A percentile compares a stretch with the other conserved stretches of the same genome.
These are phyloP conservation scores for peach (Prunus persica) DNA, from an alignment of 306 rosid genomes.

Conservation along the genomic window Prunus_persica_NCBIv2 NC_034013.1:13961001-13961500, in stretches of 20 bases:
- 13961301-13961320: conserved; percentile 88
- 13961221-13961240: conserved; percentile 76
- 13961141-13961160: background rate
- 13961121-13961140: background rate
- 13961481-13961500: conserved; percentile 58
- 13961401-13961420: conserved; percentile 87
- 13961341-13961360: conserved; percentile 90
- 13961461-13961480: conserved; percentile 89
- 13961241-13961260: conserved; percentile 89
- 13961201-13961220: conserved; percentile 79
- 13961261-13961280: conserved; percentile 90
- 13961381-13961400: conserved; percentile 93
- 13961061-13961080: conserved; percentile 74
- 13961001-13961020: conserved; percentile 65
- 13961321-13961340: conserved; percentile 90
- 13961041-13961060: conserved; percentile 93
- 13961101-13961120: conserved; percentile 14
- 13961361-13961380: conserved; percentile 96
- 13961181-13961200: background rate
- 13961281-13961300: conserved; percentile 83
- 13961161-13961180: background rate
- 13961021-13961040: conserved; percentile 85
- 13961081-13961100: conserved; percentile 8
- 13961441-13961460: conserved; percentile 41
- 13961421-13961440: conserved; percentile 54